Evolutionary conservation across 2,329 filamentous ascomycete species (phyloP), one percentile per base, ranked within the genome.

Genomic region (Seiridium unicorne): DNA sequence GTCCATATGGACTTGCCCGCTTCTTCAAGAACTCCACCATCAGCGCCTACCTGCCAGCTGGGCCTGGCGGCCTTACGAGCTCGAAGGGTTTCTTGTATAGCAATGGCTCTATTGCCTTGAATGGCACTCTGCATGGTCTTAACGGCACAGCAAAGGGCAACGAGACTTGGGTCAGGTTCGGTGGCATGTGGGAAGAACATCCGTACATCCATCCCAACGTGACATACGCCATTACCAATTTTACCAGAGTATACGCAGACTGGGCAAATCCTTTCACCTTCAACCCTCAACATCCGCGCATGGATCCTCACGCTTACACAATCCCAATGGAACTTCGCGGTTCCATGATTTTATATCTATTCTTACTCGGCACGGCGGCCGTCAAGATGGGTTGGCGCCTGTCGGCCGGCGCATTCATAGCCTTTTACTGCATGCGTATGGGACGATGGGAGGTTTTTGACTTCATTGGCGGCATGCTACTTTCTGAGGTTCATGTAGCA

Each of bases 201-300:
- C 76, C 76, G 4, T 65, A 74, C 42, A 76, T 76, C 47, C 72
- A 77, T 59, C 69, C 72, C 53, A 76, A 76, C 63, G 65, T 76
- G 46, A 74, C 70, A 3, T 72, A 76, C 47, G 76, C 75, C 1
- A 62, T 76, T 35, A 65, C 72, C 53, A 75, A 77, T 64, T 78
- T 77, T 57, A 74, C 72, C 1, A 65, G 73, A 11, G 68, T 68
- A 1, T 76, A 76, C 36, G 65, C 69, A 1, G 74, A 78, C 57
- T 78, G 75, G 75, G 76, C 73, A 9, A 77, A 77, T 47, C 74
- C 74, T 1, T 77, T 77, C 68, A 76, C 72, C 63, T 76, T 74
- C 53, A 70, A 70, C 5, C 72, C 75, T 36, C 74, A 76, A 47
- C 73, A 77, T 53, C 66, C 74, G 9, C 74, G 75, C 5, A 77